These are phyloP conservation scores for Xylaria acuta DNA, from an alignment of 495 filamentous ascomycete genomes.

Conservation along the genomic window DNA sequence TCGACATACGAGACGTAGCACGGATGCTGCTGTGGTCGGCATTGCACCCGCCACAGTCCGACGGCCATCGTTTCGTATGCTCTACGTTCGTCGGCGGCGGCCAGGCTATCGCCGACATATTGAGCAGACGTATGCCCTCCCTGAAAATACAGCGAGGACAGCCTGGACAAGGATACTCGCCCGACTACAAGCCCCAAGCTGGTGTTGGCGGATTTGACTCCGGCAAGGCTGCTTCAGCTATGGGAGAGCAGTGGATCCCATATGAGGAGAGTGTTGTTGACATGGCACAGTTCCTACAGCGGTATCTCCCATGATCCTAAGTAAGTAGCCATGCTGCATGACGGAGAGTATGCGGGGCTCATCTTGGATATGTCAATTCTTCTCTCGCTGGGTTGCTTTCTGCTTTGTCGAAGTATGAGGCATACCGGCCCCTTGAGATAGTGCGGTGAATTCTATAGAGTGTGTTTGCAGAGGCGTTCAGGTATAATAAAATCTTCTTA, in stretches of 20 bases:
- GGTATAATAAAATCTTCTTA: not conserved
- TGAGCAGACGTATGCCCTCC: constrained; percentile 34
- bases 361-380: not conserved
- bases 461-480: not conserved
- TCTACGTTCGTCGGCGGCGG: constrained; percentile 34
- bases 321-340: not conserved
- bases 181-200: constrained; percentile 26
- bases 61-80: constrained; percentile 43
- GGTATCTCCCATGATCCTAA: constrained; percentile 28
- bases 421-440: not conserved
- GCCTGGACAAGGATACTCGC: constrained; percentile 35
- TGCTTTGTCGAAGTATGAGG: not conserved
- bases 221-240: constrained; percentile 37
- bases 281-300: constrained; percentile 36
- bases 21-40: constrained; percentile 42
- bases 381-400: not conserved
- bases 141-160: constrained; percentile 28
- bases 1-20: constrained; percentile 47
- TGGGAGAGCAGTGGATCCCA: constrained; percentile 45
- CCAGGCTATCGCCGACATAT: constrained; percentile 41
- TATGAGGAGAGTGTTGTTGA: constrained; percentile 48
- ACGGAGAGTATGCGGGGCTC: not conserved
- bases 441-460: not conserved
- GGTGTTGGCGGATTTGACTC: constrained; percentile 35
- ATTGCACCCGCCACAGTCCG: constrained; percentile 22